phyloP scores from a whole-genome alignment of 768 basidiomycete genomes.

The Gelatoporia subvermispora region DNA sequence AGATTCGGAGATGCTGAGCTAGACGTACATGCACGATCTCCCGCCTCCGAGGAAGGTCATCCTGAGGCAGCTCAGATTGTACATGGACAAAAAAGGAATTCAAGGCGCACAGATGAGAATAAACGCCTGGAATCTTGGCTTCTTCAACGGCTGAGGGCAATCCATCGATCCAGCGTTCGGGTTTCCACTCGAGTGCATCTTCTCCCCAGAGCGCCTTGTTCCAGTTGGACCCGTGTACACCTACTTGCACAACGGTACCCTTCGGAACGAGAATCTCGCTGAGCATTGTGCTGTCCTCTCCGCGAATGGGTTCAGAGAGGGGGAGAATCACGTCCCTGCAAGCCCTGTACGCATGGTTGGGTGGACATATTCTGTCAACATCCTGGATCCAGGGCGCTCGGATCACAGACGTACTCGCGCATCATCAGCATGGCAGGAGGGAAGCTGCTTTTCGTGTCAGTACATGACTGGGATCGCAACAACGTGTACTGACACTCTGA shows the following conservation, averaged over 20 bases:
- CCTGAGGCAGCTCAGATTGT: constrained; percentile 4
- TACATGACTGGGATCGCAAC: too few species aligned
- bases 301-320: constrained; percentile 14
- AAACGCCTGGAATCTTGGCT: constrained; percentile 14
- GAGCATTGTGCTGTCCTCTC: constrained; percentile 9
- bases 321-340: constrained; percentile 41
- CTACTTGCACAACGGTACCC: constrained; percentile 33
- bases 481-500: constrained; percentile 23
- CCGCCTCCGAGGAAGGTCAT: constrained; percentile 26
- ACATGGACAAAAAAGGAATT: not conserved
- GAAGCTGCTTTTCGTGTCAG: too few species aligned
- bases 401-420: constrained; percentile 6
- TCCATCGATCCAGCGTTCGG: constrained; percentile 36
- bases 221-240: constrained; percentile 35
- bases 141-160: constrained; percentile 8
- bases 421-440: constrained; percentile 8
- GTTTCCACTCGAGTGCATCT: constrained; percentile 37
- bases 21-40: constrained; percentile 24
- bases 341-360: too few species aligned
- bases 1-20: too few species aligned
- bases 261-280: constrained; percentile 29
- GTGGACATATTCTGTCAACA: too few species aligned
- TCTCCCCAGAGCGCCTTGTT: constrained; percentile 39
- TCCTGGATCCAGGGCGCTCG: not conserved
- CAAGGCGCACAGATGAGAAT: constrained; percentile 13